Base-by-base conservation (phyloP, 2,329 filamentous ascomycete species). In the Penicillium sp. region DNA sequence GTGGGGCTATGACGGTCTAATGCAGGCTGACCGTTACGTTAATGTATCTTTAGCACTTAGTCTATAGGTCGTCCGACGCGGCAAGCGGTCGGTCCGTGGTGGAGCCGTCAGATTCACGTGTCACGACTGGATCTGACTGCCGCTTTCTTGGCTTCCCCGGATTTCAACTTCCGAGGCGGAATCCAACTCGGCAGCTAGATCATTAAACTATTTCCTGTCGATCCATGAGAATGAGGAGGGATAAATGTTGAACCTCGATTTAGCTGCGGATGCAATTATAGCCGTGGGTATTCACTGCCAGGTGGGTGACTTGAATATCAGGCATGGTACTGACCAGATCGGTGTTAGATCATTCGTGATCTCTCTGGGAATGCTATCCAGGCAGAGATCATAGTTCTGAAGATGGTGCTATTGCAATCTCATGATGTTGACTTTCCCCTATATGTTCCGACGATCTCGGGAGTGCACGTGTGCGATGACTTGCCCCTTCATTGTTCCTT, bases 61-160 rank as follows among this genome's bases (percentile, higher is more conserved):
- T 25, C n/a, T 42, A 14, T 42, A 14, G 31, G 53, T 59, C 56
- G 58, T 55, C 55, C 58, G 53, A 62, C 53, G 31, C 54, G 54
- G 53, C 51, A 55, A 40, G 45, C 46, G 40, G 37, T 50, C 48
- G 33, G 49, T 26, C 52, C 56, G 54, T 25, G 45, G 51, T 57
- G 59, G 55, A 54, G 31, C 29, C 49, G 51, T 37, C 12, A 18
- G 26, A 42, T 29, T 40, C 49, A 54, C 58, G 55, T 48, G 43
- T 54, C 42, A 45, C 22, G 27, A 3, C 31, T 53, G 42, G 55
- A 56, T 54, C 53, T 48, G 23, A 57, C 42, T 47, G 47, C 56
- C 59, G 55, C 48, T 2, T 33, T 40, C 15, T 42, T 42, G 20
- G 42, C 35, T 59, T 62, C 54, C 59, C 55, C 53, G 41, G 57